Percentiles rank a stretch among this genome's conserved stretches.
Evolutionary conservation across 2,329 filamentous ascomycete species (phyloP).

Genomic region (Canariomyces notabilis): DNA sequence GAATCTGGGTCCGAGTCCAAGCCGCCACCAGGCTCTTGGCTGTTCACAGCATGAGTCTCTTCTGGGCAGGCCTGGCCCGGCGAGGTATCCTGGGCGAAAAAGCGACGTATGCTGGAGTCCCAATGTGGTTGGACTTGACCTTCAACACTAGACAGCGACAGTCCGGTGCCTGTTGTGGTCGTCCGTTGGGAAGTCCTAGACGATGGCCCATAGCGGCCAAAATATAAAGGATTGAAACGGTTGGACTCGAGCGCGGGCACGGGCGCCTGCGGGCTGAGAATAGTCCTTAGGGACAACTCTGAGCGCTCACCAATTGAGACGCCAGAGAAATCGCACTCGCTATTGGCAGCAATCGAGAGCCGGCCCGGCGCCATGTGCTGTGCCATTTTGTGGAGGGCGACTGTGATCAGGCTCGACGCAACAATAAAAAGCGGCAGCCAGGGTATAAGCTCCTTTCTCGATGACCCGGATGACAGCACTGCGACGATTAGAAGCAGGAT

Average conservation of each 20-base stretch:
- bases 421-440: slow-evolving; percentile 24
- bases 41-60: background rate
- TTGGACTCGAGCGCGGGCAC: slow-evolving; percentile 8
- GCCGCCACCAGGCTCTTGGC: background rate
- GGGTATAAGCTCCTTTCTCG: slow-evolving; percentile 18
- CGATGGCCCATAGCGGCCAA: slow-evolving; percentile 14
- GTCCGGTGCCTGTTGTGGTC: slow-evolving; percentile 10
- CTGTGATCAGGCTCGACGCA: slow-evolving; percentile 16
- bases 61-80: background rate
- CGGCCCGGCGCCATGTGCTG: background rate
- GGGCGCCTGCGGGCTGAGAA: background rate
- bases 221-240: slow-evolving; percentile 8
- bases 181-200: slow-evolving; percentile 12
- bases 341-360: background rate
- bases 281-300: slow-evolving; percentile 4
- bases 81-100: slow-evolving; percentile 1
- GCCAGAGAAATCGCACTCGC: slow-evolving; percentile 10
- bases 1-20: background rate
- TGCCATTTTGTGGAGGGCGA: slow-evolving; percentile 12
- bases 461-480: slow-evolving; percentile 14
- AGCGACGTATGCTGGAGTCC: slow-evolving; percentile 14
- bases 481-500: slow-evolving; percentile 18
- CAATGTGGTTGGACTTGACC: slow-evolving; percentile 12
- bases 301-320: slow-evolving; percentile 12
- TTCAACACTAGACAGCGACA: slow-evolving; percentile 14